These are phyloP conservation scores for Colletotrichum karsti DNA, from an alignment of 2,329 filamentous ascomycete species.

Conservation along the genomic window DNA sequence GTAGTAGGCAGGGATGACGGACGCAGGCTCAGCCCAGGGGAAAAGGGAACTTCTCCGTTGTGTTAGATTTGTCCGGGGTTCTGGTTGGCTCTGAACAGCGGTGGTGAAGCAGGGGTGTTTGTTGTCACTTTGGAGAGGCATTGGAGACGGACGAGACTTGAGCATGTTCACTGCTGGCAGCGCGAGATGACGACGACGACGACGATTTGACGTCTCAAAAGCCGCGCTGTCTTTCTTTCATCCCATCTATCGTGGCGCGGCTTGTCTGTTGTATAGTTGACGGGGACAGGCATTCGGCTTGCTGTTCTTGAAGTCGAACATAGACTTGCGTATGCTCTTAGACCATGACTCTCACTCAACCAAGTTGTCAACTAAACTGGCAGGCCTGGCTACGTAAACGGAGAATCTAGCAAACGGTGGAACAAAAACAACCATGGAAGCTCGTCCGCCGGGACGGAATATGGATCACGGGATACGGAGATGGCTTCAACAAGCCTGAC, in stretches of 20 bases:
- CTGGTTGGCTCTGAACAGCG: background rate
- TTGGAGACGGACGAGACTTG: background rate
- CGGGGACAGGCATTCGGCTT: too few species aligned
- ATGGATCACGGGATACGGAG: background rate
- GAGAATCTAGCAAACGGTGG: background rate
- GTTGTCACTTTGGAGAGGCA: background rate
- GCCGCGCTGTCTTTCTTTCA: constrained; percentile 1
- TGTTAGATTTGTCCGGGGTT: background rate
- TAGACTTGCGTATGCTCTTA: too few species aligned
- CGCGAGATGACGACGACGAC: background rate
- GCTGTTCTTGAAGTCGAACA: too few species aligned
- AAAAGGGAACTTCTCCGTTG: background rate
- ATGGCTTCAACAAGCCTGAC: background rate
- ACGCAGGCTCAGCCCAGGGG: too few species aligned
- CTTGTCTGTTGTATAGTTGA: background rate
- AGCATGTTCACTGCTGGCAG: background rate
- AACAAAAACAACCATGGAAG: too few species aligned
- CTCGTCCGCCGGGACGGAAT: background rate
- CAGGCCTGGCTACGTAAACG: too few species aligned
- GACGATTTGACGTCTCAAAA: constrained; percentile 10
- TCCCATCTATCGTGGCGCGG: background rate
- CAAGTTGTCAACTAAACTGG: too few species aligned
- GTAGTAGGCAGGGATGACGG: background rate
- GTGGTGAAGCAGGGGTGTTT: background rate
- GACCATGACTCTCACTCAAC: too few species aligned